Base-by-base conservation (phyloP, 2,329 filamentous ascomycete genomes). In the Apiospora arundinis region DNA sequence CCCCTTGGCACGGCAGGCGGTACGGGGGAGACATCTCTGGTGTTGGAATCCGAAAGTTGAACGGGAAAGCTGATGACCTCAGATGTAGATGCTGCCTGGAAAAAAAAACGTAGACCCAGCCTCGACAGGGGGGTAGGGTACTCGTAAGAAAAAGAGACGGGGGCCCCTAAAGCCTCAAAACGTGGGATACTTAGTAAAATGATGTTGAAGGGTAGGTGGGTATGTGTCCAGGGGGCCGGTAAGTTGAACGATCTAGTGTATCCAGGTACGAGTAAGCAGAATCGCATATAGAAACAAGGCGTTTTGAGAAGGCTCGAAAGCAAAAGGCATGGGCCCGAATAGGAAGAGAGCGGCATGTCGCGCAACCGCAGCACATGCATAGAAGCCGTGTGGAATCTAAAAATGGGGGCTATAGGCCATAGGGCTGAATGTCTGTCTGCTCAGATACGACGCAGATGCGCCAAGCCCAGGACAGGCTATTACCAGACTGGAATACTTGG, bases 201-300 rank as follows among this genome's bases (percentile, higher is more conserved):
- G 32, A 12, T n/a, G 56, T 63, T 63, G 32, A 45, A 42, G 12
- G 4, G 40, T 42, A 42, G 12, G 12, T 40, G 32, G 18, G 56
- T n/a, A n/a, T 21, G 56, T 40, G 56, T 40, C 32, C 56, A 63
- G 56, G 56, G 56, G 32, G 56, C 18, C 56, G 21, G 56, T 12
- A 40, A 32, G 18, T 12, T 28, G 56, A 63, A 63, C 9, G 32
- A 21, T 9, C 21, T 40, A 3, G 56, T 40, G 42, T 14, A 6
- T 32, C 56, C 56, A 63, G 28, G 52, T 60, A 60, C 52, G n/a
- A 63, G 56, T 63, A 63, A 63, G 56, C 56, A 40, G 56, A 63
- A 63, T 63, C 18, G 32, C 32, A 63, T 63, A 63, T 63, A 63
- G 56, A 63, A 63, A 63, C 28, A 63, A 63, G 56, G 56, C 56